Conservation (phyloP, 2,329 filamentous ascomycete species). For the Fusarium chaquense region DNA sequence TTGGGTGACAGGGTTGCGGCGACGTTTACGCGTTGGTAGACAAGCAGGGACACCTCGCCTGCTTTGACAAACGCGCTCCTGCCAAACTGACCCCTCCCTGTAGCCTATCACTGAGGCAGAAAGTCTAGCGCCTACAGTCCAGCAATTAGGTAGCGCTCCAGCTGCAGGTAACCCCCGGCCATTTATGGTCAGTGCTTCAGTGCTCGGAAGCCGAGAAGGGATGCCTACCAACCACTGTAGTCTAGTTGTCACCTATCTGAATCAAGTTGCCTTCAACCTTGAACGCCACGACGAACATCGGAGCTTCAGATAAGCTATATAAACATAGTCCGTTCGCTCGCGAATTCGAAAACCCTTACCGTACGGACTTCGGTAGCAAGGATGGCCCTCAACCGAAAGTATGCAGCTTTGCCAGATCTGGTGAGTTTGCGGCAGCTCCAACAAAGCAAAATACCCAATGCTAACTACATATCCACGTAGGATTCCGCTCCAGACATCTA, state of each 20-base stretch:
- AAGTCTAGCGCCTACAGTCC: conserved; percentile 9
- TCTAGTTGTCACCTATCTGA: conserved; percentile 29
- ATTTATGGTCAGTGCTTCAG: conserved; percentile 28
- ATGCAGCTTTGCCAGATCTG: conserved; percentile 82
- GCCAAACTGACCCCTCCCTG: conserved; percentile 18
- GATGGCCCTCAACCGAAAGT: conserved; percentile 85
- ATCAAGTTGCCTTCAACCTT: conserved; percentile 1
- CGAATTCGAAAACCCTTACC: neutral
- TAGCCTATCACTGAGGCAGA: neutral
- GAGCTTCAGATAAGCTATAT: neutral
- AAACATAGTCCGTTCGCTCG: neutral
- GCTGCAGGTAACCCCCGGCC: conserved; percentile 13
- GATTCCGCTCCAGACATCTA: conserved; percentile 95
- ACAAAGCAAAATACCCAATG: conserved; percentile 8
- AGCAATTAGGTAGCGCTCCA: conserved; percentile 1
- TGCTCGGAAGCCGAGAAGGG: conserved; percentile 25
- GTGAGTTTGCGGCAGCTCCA: conserved; percentile 58
- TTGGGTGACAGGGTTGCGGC: conserved; percentile 4
- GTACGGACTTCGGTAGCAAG: neutral
- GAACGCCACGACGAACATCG: conserved; percentile 7
- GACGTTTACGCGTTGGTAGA: neutral
- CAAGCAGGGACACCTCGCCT: neutral
- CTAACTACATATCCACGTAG: conserved; percentile 57
- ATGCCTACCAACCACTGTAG: neutral
- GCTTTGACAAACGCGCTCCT: conserved; percentile 28